These are phyloP conservation scores for Endocarpon pusillum DNA, from an alignment of 495 filamentous ascomycete species.

Conservation along the genomic window DNA sequence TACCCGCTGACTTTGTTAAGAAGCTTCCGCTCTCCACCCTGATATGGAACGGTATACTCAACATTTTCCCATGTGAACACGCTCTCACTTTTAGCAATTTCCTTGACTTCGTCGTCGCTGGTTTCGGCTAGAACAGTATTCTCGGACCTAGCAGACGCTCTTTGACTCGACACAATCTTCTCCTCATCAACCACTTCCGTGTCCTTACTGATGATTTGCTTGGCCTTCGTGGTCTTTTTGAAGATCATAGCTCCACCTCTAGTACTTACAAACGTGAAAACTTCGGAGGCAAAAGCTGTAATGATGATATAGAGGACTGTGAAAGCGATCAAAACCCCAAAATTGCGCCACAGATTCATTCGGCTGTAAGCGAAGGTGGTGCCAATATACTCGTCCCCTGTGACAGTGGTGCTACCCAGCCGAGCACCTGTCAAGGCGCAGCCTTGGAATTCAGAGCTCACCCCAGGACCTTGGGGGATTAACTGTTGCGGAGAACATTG, in stretches of 20 bases:
- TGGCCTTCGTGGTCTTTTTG: conserved; percentile 45
- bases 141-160: conserved; percentile 6
- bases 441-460: conserved; percentile 35
- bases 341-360: conserved; percentile 62
- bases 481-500: conserved; percentile 39
- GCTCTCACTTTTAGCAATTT: conserved; percentile 42
- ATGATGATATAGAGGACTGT: conserved; percentile 50
- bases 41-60: conserved; percentile 54
- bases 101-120: conserved; percentile 28
- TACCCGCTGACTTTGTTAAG: conserved; percentile 59
- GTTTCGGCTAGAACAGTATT: conserved; percentile 19
- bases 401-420: conserved; percentile 25
- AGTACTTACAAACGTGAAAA: conserved; percentile 32
- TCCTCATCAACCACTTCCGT: conserved; percentile 30
- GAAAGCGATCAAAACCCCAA: conserved; percentile 57
- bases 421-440: conserved; percentile 43
- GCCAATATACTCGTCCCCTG: conserved; percentile 42
- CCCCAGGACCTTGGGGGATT: conserved; percentile 36
- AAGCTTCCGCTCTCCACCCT: conserved; percentile 49
- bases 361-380: conserved; percentile 41
- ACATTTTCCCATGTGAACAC: conserved; percentile 65
- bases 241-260: conserved; percentile 46
- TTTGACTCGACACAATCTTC: conserved; percentile 13
- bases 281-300: conserved; percentile 42
- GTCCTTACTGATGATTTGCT: conserved; percentile 29